Base-by-base conservation (phyloP, 306 rosid species). In the Macrotyloma uniflorum region DNA sequence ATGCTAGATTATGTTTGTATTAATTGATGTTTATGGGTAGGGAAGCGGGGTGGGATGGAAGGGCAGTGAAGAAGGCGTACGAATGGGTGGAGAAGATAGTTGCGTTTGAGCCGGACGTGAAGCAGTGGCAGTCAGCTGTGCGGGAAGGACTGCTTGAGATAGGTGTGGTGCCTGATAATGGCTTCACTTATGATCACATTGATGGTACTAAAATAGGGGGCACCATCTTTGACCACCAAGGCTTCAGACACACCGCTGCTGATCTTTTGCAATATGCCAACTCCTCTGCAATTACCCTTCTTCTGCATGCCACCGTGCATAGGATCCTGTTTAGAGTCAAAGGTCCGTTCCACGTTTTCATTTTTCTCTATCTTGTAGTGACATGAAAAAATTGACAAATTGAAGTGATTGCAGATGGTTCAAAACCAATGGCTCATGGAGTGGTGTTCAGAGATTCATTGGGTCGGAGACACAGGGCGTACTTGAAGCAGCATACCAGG, bases 201-300 rank as follows among this genome's bases (percentile, higher is more conserved):
- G 7, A 42, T 11, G 98, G 98, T 10, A 93, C 98, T 6, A 93
- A 93, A 67, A 72, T 90, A n/a, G 98, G 98, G 0, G 98, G 97
- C 1, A 88, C 93, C 63, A 91, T 91, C 26, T 93, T 93, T 51
- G 94, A 93, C 66, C 66, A 10, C 0, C 3, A 83, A 0, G 93
- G 94, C 4, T 72, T 32, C 26, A 78, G 98, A 45, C 97, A 93
- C 61, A 91, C 91, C 0, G 91, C 98, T 8, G 96, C 98, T 9
- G 93, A 93, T 80, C 86, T 91, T 8, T 72, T 93, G 9, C 16
- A 64, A 19, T 74, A 93, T 33, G 98, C 94, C 15, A 84, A 89
- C n/a, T 90, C 97, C 67, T 5, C 24, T 1, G 62, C 75, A 49
- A 88, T 93, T 14, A 83, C 86, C 0, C 75, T 89, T 14, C 89